A percentile compares a stretch with the other conserved stretches of the same genome.
These are phyloP conservation scores for grape (Vitis vinifera) DNA, from an alignment of 164 flowering plant species.

Conservation along the genomic window DNA sequence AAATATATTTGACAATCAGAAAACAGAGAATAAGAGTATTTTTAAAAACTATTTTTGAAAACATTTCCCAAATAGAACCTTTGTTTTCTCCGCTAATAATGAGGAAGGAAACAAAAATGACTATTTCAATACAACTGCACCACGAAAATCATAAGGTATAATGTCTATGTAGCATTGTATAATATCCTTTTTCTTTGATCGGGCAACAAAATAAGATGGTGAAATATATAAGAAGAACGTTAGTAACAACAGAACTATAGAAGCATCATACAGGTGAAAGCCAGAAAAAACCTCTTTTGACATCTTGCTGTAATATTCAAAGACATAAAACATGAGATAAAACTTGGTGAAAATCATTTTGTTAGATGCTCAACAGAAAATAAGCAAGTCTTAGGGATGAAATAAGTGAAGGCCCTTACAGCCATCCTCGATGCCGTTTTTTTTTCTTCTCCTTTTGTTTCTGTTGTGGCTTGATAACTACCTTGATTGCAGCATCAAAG, in stretches of 20 bases:
- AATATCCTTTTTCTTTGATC: background rate
- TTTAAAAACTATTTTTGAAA: too few relatives aligned
- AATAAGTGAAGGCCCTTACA: slow-evolving; percentile 50
- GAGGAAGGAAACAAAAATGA: background rate
- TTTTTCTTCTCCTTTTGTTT: slow-evolving; percentile 83
- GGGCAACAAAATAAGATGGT: background rate
- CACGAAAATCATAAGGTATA: too few relatives aligned
- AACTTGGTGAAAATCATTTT: background rate
- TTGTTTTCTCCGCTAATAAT: background rate
- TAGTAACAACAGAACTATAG: background rate
- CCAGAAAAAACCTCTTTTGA: background rate
- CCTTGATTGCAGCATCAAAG: slow-evolving; percentile 94
- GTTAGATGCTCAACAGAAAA: background rate
- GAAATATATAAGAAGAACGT: background rate
- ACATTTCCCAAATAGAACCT: background rate
- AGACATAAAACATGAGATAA: background rate
- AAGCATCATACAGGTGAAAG: background rate
- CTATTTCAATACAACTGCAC: too few relatives aligned
- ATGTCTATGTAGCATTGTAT: too few relatives aligned
- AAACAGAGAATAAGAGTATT: too few relatives aligned
- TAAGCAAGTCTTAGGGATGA: background rate
- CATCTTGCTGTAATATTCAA: background rate
- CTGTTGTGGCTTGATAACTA: slow-evolving; percentile 89
- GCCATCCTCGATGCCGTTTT: slow-evolving; percentile 59
- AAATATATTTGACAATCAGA: too few relatives aligned